Evolutionary conservation across 257 asterid genomes (phyloP).

Genomic region (Eucommia ulmoides): DNA sequence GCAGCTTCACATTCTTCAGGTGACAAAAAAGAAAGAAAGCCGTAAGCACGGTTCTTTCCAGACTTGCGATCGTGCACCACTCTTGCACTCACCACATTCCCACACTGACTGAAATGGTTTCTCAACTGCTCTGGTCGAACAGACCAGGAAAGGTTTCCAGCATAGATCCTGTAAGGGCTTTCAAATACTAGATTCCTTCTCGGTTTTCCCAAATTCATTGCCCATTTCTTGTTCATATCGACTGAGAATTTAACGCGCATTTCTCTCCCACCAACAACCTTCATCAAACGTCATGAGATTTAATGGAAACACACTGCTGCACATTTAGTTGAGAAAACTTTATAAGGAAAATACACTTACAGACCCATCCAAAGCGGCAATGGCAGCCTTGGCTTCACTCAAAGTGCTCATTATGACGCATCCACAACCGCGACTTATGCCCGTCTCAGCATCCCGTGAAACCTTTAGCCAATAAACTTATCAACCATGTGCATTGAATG

Average conservation of each 20-base stretch:
- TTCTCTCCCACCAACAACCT: constrained; percentile 4
- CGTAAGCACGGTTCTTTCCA: constrained; percentile 1
- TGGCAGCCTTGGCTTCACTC: constrained; percentile 5
- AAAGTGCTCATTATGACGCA: constrained; percentile 1
- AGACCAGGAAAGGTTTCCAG: constrained; percentile 4
- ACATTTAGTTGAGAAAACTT: not conserved
- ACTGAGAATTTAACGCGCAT: not conserved
- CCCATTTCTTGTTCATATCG: constrained; percentile 3
- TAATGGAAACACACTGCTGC: not conserved
- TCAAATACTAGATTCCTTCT: not conserved
- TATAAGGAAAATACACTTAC: not conserved
- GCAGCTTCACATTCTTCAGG: constrained; percentile 1
- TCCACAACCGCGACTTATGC: constrained; percentile 6
- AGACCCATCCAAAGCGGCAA: constrained; percentile 6
- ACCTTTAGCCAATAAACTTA: not conserved
- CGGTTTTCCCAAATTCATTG: too few relatives aligned
- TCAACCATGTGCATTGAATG: not conserved
- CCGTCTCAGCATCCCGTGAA: constrained; percentile 5
- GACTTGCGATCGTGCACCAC: constrained; percentile 1
- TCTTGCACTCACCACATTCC: constrained; percentile 7
- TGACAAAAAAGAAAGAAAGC: not conserved
- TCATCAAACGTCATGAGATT: too few relatives aligned
- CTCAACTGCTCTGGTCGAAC: not conserved
- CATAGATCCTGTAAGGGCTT: constrained; percentile 7
- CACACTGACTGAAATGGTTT: constrained; percentile 4